Evolutionary conservation across 2,329 filamentous ascomycete genomes (phyloP).

Genomic region (Plenodomus lindquistii): DNA sequence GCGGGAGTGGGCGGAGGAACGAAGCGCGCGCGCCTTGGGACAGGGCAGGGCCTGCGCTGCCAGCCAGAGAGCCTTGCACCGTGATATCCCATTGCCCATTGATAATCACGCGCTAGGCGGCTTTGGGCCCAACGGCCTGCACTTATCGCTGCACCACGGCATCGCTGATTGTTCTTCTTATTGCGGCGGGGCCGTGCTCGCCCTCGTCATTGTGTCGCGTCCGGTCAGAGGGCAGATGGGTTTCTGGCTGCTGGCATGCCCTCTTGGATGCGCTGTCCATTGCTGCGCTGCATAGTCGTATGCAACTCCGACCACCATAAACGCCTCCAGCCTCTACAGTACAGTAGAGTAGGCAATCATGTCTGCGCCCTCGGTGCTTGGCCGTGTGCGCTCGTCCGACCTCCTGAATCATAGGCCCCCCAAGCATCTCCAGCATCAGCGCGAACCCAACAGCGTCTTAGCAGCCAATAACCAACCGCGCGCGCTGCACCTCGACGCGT

Average conservation of each 20-base stretch:
- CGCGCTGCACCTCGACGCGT: slow-evolving; percentile 22
- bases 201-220: slow-evolving; percentile 24
- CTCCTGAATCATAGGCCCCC: neutral
- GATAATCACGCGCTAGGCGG: slow-evolving; percentile 17
- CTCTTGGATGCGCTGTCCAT: neutral
- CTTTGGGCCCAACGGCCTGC: slow-evolving; percentile 18
- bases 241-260: too few relatives aligned
- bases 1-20: slow-evolving; percentile 5
- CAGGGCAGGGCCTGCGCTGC: slow-evolving; percentile 2
- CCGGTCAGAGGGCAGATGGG: too few relatives aligned
- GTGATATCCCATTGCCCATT: slow-evolving; percentile 11
- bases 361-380: too few relatives aligned
- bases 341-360: too few relatives aligned
- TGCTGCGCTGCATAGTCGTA: neutral
- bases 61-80: slow-evolving; percentile 6
- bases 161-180: slow-evolving; percentile 21
- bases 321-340: too few relatives aligned
- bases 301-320: neutral
- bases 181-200: slow-evolving; percentile 25
- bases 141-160: slow-evolving; percentile 25
- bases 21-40: slow-evolving; percentile 2
- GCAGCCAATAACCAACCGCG: slow-evolving; percentile 16
- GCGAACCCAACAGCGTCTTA: slow-evolving; percentile 19
- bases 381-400: neutral
- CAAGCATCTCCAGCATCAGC: slow-evolving; percentile 9